Conservation (phyloP, 202 grass and related monocot species). For the Miscanthus sacchariflorus region DNA sequence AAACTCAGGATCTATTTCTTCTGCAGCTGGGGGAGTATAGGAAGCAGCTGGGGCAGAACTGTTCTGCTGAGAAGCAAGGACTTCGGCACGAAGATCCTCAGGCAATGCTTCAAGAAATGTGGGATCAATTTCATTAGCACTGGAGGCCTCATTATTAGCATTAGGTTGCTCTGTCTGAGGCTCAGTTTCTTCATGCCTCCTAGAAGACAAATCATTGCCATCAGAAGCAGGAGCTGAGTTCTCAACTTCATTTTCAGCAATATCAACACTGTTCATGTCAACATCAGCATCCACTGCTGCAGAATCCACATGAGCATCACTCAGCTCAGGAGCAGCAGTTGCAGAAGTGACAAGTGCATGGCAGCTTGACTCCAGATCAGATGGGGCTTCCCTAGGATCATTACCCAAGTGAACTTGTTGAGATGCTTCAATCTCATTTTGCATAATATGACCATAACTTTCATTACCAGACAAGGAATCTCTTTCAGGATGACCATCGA, state of each 20-base stretch:
- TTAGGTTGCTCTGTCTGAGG: constrained; percentile 45
- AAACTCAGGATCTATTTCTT: constrained; percentile 96
- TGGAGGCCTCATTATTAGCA: constrained; percentile 56
- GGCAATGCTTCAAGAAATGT: constrained; percentile 91
- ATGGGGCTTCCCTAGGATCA: constrained; percentile 55
- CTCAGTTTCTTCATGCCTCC: constrained; percentile 42
- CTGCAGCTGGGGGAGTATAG: constrained; percentile 56
- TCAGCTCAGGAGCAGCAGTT: constrained; percentile 59
- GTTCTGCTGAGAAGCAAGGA: constrained; percentile 81
- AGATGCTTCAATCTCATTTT: constrained; percentile 45
- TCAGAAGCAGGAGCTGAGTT: constrained; percentile 49
- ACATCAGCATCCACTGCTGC: constrained; percentile 45
- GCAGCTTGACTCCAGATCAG: constrained; percentile 68
- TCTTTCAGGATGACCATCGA: constrained; percentile 38
- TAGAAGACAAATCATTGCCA: constrained; percentile 49
- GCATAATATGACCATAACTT: constrained; percentile 41
- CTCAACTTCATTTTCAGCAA: constrained; percentile 50
- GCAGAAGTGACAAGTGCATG: constrained; percentile 61
- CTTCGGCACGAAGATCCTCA: constrained; percentile 86
- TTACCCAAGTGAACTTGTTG: constrained; percentile 42
- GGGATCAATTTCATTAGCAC: constrained; percentile 83
- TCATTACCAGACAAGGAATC: constrained; percentile 48
- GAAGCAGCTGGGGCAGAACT: constrained; percentile 60
- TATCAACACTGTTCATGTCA: constrained; percentile 56
- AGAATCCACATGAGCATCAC: constrained; percentile 74